These are phyloP conservation scores for Benincasa hispida DNA, from an alignment of 306 rosid species.

Conservation along the genomic window DNA sequence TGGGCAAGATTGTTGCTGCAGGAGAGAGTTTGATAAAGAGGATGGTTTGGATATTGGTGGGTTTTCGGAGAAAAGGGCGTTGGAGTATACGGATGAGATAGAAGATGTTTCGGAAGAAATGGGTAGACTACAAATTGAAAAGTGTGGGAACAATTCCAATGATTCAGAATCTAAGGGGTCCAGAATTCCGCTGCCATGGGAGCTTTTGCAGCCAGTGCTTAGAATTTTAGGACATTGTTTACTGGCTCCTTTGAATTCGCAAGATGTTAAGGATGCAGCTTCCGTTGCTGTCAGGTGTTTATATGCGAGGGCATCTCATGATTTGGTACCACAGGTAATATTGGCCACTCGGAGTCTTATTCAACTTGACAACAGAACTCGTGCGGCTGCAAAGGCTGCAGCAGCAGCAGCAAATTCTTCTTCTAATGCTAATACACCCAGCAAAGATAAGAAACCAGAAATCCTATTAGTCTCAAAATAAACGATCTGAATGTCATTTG, in stretches of 20 bases:
- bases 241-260: conserved; percentile 63
- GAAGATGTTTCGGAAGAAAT: conserved; percentile 31
- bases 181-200: conserved; percentile 89
- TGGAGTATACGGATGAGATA: conserved; percentile 21
- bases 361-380: conserved; percentile 61
- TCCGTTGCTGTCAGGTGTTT: conserved; percentile 50
- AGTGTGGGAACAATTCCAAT: background rate
- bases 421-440: conserved; percentile 69
- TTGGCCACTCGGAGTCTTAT: conserved; percentile 83
- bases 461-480: conserved; percentile 77
- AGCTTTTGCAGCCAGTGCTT: conserved; percentile 74
- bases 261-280: conserved; percentile 68
- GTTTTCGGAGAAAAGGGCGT: conserved; percentile 17
- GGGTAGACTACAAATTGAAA: conserved; percentile 35
- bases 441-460: conserved; percentile 80
- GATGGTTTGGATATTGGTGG: conserved; percentile 10
- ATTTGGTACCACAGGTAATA: conserved; percentile 79
- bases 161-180: conserved; percentile 28
- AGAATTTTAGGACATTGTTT: conserved; percentile 86
- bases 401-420: conserved; percentile 26
- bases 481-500: conserved; percentile 8
- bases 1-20: conserved; percentile 71
- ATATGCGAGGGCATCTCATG: conserved; percentile 82
- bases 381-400: conserved; percentile 28
- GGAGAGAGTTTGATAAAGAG: conserved; percentile 25